phyloP scores from a whole-genome alignment of 1,139 yeast species.

The Yamadazyma songkhlaensis region DNA sequence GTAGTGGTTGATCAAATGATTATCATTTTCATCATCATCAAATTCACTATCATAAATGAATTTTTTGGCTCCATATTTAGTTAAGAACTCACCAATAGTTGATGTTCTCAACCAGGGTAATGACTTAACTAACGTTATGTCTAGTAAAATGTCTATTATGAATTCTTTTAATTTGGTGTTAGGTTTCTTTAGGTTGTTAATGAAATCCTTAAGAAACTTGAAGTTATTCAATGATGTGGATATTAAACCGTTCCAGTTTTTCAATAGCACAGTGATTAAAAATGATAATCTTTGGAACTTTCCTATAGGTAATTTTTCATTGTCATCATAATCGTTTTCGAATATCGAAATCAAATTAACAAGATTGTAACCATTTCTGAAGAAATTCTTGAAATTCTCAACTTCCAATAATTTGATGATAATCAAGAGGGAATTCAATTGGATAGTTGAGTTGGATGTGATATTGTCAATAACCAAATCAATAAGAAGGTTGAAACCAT shows the following conservation, averaged over 20 bases:
- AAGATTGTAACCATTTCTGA: constrained; percentile 64
- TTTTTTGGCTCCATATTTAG: constrained; percentile 10
- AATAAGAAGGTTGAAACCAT: constrained; percentile 62
- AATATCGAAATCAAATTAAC: constrained; percentile 64
- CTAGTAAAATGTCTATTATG: constrained; percentile 69
- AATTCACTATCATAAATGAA: constrained; percentile 8
- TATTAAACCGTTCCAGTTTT: constrained; percentile 76
- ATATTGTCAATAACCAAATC: constrained; percentile 49
- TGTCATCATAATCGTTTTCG: constrained; percentile 16
- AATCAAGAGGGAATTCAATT: constrained; percentile 56
- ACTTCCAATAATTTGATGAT: constrained; percentile 59
- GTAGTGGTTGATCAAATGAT: constrained; percentile 20
- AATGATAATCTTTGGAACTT: constrained; percentile 62
- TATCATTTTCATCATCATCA: constrained; percentile 15
- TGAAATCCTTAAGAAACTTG: constrained; percentile 54
- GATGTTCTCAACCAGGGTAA: constrained; percentile 55
- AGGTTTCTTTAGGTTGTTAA: constrained; percentile 62
- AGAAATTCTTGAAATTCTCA: constrained; percentile 53
- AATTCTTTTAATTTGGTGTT: constrained; percentile 55
- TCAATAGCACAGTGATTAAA: constrained; percentile 58
- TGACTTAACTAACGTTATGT: constrained; percentile 59
- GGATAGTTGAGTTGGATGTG: constrained; percentile 20
- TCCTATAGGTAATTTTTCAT: constrained; percentile 8
- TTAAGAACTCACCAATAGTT: constrained; percentile 30
- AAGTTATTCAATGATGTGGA: constrained; percentile 61